phyloP scores from a whole-genome alignment of 2,329 filamentous ascomycete species.

The Madurella fahalii region DNA sequence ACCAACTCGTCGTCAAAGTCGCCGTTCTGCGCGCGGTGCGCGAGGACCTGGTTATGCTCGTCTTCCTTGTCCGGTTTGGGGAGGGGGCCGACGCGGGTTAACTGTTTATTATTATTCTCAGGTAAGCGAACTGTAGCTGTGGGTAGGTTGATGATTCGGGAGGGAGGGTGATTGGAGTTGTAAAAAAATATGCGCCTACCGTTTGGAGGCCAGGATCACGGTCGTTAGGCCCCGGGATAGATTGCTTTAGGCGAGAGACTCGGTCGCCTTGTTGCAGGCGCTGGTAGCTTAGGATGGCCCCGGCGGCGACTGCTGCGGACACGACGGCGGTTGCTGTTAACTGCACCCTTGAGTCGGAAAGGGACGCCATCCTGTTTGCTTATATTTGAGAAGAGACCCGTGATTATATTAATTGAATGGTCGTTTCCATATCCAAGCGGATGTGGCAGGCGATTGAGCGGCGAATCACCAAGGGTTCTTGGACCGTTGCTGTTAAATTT shows the following conservation, averaged over 20 bases:
- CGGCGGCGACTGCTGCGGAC: conserved; percentile 57
- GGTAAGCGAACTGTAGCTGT: neutral
- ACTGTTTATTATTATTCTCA: conserved; percentile 35
- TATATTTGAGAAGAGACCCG: neutral
- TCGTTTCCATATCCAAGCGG: neutral
- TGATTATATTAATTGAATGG: neutral
- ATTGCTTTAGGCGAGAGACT: conserved; percentile 54
- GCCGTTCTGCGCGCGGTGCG: conserved; percentile 56
- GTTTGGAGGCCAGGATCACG: conserved; percentile 34
- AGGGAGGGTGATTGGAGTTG: neutral
- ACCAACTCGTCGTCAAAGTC: conserved; percentile 77
- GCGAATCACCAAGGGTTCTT: too few species aligned
- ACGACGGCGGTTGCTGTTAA: conserved; percentile 67
- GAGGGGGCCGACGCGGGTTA: conserved; percentile 56
- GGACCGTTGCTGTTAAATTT: neutral
- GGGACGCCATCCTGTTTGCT: conserved; percentile 34
- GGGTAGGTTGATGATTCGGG: too few species aligned
- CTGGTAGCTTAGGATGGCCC: conserved; percentile 60
- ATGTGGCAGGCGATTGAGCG: neutral
- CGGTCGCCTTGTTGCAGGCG: conserved; percentile 52
- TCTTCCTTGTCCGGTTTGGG: conserved; percentile 55
- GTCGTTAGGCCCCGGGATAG: conserved; percentile 46
- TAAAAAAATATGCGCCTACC: conserved; percentile 27
- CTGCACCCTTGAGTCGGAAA: conserved; percentile 51
- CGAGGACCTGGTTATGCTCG: conserved; percentile 54